Base-by-base conservation (phyloP, 208 protist genomes). In the Leishmania tarentolae region DNA sequence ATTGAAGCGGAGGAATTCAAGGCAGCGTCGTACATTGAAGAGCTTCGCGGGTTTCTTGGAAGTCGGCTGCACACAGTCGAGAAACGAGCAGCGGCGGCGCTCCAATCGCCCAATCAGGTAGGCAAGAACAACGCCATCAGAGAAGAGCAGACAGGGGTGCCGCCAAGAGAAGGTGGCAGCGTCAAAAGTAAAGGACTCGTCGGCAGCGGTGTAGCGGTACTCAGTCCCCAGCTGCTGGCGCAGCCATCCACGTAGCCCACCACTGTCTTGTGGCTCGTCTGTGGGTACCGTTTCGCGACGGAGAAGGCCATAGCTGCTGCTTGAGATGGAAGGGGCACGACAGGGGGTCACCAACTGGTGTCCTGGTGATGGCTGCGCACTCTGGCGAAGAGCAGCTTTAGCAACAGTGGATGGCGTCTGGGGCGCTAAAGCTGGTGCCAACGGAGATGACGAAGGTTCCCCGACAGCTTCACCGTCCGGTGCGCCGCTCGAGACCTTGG, bases 41-140 rank as follows among this genome's bases (percentile, higher is more conserved):
- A 92, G 91, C 87, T 93, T 95, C 57, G 92, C 91, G 0, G 91
- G 63, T 11, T 71, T 73, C 56, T 90, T 92, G 17, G 81, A 83
- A 19, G 88, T 86, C 46, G 90, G 81, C 37, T 86, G 91, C 68
- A 97, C 87, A 42, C 87, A 86, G 50, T 95, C 93, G 6, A 97
- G 87, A 28, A 79, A 81, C 8, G 78, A 75, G 84, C 93, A 97
- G 66, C 90, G 91, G 44, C 90, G 78, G 28, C 88, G 82, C 87
- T 95, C 90, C 17, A 97, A 88, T 31, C 69, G 65, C 17, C 87
- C 79, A 57, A 97, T 87, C 28, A 94, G 59, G 57, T 92, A 88
- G 0, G 90, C 87, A 42, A 97, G 85, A 8, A 95, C 83, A 21
- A 97, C 91, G 47, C 93, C 93, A 69, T 97, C 91, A 7, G 91